Evolutionary conservation across 257 asterid genomes (phyloP).

Genomic region (Nyctanthes arbortristis): DNA sequence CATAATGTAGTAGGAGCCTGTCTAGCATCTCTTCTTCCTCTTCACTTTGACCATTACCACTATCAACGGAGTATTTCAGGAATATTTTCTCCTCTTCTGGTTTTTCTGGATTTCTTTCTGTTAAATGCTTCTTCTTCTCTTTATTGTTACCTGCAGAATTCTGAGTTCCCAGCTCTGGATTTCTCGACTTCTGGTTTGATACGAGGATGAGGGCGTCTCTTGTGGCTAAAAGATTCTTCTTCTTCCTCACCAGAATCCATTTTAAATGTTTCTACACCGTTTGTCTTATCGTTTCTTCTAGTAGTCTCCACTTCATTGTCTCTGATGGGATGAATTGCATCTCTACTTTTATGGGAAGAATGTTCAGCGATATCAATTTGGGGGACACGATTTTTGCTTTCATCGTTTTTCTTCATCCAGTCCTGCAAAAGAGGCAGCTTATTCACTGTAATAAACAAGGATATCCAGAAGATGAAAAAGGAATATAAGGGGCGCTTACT

Average conservation of each 20-base stretch:
- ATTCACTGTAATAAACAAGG: neutral
- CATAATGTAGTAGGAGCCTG: conserved; percentile 49
- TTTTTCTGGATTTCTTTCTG: conserved; percentile 25
- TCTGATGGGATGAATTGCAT: conserved; percentile 21
- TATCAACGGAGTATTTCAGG: conserved; percentile 38
- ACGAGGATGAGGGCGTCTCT: conserved; percentile 45
- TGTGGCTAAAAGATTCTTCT: conserved; percentile 10
- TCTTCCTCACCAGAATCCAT: conserved; percentile 33
- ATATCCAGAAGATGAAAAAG: neutral
- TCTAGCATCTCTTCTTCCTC: conserved; percentile 64
- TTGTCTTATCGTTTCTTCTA: conserved; percentile 10
- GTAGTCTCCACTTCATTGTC: conserved; percentile 38
- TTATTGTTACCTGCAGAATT: conserved; percentile 6
- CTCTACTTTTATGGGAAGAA: neutral
- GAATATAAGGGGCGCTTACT: conserved; percentile 34
- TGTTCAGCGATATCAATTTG: neutral
- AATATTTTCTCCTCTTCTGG: conserved; percentile 34
- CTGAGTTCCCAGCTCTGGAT: too few species aligned
- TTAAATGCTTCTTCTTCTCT: neutral
- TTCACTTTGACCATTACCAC: conserved; percentile 19
- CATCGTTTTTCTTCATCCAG: conserved; percentile 18
- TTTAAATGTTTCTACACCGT: conserved; percentile 16
- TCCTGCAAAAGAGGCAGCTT: conserved; percentile 36
- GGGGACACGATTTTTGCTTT: neutral
- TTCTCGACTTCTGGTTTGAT: conserved; percentile 26